Evolutionary conservation across 495 filamentous ascomycete species (phyloP), one percentile per base, ranked within the genome.

Genomic region (Penicillium parvum): DNA sequence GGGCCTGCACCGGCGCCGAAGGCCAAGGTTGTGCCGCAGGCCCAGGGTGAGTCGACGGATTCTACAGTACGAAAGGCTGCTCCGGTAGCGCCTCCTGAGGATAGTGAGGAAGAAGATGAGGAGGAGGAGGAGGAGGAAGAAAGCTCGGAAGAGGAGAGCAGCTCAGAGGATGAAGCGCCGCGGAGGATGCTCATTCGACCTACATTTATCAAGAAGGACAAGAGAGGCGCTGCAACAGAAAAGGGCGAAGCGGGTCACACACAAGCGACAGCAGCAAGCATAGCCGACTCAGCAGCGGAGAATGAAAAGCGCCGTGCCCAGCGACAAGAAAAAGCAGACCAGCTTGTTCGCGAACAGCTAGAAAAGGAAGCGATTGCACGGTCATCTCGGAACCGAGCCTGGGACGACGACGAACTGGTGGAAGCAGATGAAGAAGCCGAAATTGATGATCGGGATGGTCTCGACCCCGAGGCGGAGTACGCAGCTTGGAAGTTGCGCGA

Each of bases 401-500:
- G 88, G 88, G 90, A 95, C 52, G 88, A 95, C 49, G 85, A 88
- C 43, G 80, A 86, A 8, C 75, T 83, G n/a, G 63, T 66, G 5
- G 74, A 77, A 44, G 73, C 66, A 0, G 78, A 77, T 9, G 82
- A 77, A 16, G 73, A 77, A 46, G 83, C 84, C 32, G 75, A 69
- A 10, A 82, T 96, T 16, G 87, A 96, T 55, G 90, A 94, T 50
- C 83, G 76, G 6, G 92, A 99, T 59, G 87, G 77, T 18, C 45
- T 94, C 4, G 90, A 97, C 58, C 85, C 87, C 0, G 90, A 90
- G 50, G 88, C 87, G 1, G 92, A 99, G 58, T 81, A 82, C 26
- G 88, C 89, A 8, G 86, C 88, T 0, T 99, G 92, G 92, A 95
- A 95, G 57, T 72, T 97, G 32, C 81, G 92, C 28, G 92, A 99